Evolutionary conservation across 805 yeast species (phyloP).

Genomic region (Barnettozyma wickerhamii): DNA sequence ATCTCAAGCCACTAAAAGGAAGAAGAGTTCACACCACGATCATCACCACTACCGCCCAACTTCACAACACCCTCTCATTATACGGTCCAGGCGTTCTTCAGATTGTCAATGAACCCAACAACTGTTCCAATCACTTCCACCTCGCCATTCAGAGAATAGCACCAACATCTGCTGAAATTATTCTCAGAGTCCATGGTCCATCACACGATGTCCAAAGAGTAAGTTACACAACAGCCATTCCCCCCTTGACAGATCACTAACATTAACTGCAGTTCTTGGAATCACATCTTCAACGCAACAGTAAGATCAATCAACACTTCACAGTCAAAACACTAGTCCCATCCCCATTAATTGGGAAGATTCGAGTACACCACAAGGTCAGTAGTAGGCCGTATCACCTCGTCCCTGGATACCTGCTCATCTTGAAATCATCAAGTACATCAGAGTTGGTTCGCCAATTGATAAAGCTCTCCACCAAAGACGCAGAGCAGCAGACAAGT

Average conservation of each 20-base stretch:
- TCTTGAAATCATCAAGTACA: not conserved
- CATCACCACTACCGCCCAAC: not conserved
- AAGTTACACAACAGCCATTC: too few species aligned
- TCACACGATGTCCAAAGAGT: not conserved
- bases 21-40: not conserved
- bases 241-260: too few species aligned
- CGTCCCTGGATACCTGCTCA: constrained; percentile 2
- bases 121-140: too few species aligned
- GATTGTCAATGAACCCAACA: not conserved
- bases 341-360: not conserved
- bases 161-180: constrained; percentile 7
- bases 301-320: too few species aligned
- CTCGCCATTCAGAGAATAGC: too few species aligned
- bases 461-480: not conserved
- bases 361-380: not conserved
- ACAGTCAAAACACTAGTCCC: constrained; percentile 3
- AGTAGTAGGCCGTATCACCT: not conserved
- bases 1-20: too few species aligned
- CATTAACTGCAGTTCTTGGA: too few species aligned
- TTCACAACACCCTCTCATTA: not conserved
- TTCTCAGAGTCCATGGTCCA: not conserved
- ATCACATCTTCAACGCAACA: too few species aligned
- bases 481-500: too few species aligned
- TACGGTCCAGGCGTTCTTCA: constrained; percentile 7
- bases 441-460: not conserved